Evolutionary conservation across 306 rosid species (phyloP).

Genomic region (Arachis stenosperma): DNA sequence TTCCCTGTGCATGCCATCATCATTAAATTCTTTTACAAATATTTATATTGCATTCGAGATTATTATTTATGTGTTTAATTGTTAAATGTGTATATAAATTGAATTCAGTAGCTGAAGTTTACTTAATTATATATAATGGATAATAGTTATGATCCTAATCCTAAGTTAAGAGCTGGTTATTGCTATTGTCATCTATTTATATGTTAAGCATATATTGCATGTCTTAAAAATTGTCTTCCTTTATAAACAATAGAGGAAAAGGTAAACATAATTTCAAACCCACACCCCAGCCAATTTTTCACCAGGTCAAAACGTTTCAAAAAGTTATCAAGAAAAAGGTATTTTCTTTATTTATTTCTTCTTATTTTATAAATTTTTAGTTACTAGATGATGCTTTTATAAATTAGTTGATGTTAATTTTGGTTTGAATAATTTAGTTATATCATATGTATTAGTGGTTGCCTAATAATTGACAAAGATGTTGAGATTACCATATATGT

Average conservation of each 20-base stretch:
- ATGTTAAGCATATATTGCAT: not conserved
- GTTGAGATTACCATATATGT: no score
- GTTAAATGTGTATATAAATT: no score
- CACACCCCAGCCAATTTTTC: constrained; percentile 49
- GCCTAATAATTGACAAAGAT: no score
- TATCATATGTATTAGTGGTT: no score
- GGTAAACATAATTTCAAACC: constrained; percentile 51
- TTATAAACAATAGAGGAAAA: constrained; percentile 45
- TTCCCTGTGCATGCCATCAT: constrained; percentile 11
- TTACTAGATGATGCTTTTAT: no score
- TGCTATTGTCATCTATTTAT: constrained; percentile 20
- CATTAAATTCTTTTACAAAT: not conserved
- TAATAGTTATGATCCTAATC: not conserved
- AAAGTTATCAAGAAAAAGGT: constrained; percentile 56
- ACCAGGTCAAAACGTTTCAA: constrained; percentile 44
- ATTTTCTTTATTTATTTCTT: not conserved
- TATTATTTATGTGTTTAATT: not conserved
- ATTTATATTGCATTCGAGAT: constrained; percentile 14
- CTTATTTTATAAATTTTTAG: no score
- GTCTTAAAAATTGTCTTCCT: constrained; percentile 32
- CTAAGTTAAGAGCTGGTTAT: not conserved
- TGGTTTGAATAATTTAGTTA: no score
- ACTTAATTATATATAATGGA: not conserved
- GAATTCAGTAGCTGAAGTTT: not conserved
- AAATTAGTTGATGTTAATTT: no score